These are phyloP conservation scores for Beauveria asiatica DNA, from an alignment of 2,329 filamentous ascomycete genomes.

Conservation along the genomic window DNA sequence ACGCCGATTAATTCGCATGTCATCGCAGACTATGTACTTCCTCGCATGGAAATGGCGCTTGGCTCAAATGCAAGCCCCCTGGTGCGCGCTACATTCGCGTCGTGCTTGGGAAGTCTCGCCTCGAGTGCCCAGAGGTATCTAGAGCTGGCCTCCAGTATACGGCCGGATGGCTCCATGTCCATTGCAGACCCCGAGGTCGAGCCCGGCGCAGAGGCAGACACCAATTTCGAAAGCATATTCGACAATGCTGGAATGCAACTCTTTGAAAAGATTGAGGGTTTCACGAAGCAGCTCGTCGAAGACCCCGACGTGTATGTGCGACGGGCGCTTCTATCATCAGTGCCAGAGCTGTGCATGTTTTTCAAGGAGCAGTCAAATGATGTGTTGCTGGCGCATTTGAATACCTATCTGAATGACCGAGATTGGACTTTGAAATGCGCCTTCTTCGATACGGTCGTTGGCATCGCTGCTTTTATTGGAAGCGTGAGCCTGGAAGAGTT, in stretches of 20 bases:
- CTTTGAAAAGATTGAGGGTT: constrained; percentile 72
- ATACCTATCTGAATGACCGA: constrained; percentile 92
- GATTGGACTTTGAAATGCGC: constrained; percentile 96
- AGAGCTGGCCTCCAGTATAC: constrained; percentile 81
- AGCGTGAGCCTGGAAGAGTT: constrained; percentile 88
- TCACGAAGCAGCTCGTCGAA: constrained; percentile 84
- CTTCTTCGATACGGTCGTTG: constrained; percentile 92
- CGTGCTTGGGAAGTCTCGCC: constrained; percentile 81
- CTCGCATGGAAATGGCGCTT: constrained; percentile 49
- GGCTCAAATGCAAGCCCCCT: constrained; percentile 52
- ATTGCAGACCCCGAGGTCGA: constrained; percentile 73
- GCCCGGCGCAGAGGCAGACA: constrained; percentile 55
- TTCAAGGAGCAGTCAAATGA: constrained; percentile 91
- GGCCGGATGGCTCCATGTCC: constrained; percentile 73
- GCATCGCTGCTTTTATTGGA: constrained; percentile 83
- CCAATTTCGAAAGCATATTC: constrained; percentile 73
- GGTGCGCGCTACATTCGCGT: constrained; percentile 85
- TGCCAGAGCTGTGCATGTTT: constrained; percentile 87
- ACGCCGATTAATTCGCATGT: constrained; percentile 67
- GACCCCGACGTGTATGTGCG: constrained; percentile 80
- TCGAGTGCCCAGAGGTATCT: constrained; percentile 78
- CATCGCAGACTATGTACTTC: constrained; percentile 59
- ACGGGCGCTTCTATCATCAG: constrained; percentile 82
- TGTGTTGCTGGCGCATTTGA: constrained; percentile 90
- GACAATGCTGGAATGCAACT: constrained; percentile 81